A percentile compares a stretch with the other conserved stretches of the same genome.
These are phyloP conservation scores for Elymus sibiricus DNA, from an alignment of 176 grass and related monocot species.

Conservation along the genomic window DNA sequence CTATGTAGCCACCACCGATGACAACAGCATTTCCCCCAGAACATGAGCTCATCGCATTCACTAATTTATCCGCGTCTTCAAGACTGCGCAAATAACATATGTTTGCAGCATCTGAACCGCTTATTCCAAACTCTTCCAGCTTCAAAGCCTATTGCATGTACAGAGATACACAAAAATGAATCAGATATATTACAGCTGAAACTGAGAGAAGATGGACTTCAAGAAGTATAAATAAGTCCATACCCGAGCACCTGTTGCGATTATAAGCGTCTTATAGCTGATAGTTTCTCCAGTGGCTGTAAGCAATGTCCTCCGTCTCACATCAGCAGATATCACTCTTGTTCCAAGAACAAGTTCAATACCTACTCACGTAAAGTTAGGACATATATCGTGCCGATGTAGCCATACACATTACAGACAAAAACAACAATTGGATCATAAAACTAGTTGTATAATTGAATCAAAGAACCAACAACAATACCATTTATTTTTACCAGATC, in stretches of 20 bases:
- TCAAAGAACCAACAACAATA: background rate
- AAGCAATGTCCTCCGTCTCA: slow-evolving; percentile 73
- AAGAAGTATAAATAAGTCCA: slow-evolving; percentile 34
- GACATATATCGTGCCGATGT: background rate
- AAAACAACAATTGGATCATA: background rate
- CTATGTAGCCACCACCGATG: slow-evolving; percentile 95
- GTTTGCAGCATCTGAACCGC: slow-evolving; percentile 70
- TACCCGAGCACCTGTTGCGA: slow-evolving; percentile 98
- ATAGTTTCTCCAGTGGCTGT: slow-evolving; percentile 85
- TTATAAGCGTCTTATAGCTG: slow-evolving; percentile 87
- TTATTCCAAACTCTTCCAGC: slow-evolving; percentile 89
- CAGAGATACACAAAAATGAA: background rate
- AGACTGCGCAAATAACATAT: slow-evolving; percentile 86
- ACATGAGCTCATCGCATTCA: slow-evolving; percentile 63
- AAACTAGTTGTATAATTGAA: background rate
- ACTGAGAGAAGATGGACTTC: background rate
- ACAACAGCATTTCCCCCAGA: slow-evolving; percentile 79
- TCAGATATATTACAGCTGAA: background rate
- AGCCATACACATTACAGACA: background rate
- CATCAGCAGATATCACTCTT: slow-evolving; percentile 73
- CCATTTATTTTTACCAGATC: background rate
- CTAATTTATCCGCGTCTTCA: slow-evolving; percentile 74
- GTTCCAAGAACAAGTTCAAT: slow-evolving; percentile 97
- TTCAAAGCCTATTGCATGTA: slow-evolving; percentile 69
- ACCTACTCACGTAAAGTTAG: slow-evolving; percentile 43